Base-by-base conservation (phyloP, 257 asterid species). In the Fraxinus quadrangulata region DNA sequence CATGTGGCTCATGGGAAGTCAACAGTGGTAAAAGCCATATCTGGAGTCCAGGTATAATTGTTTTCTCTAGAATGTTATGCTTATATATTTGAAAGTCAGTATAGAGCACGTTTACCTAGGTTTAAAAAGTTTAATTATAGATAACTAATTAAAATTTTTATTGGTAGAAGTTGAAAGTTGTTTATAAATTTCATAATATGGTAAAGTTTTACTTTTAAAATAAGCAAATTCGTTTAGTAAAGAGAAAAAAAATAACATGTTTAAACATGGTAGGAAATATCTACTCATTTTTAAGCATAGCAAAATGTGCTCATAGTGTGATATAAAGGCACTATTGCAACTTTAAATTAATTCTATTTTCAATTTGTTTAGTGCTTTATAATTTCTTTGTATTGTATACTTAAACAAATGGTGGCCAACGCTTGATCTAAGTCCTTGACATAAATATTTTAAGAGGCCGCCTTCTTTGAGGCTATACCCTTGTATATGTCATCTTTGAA, bases 1-100 rank as follows among this genome's bases (percentile, higher is more conserved):
- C 99, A 95, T 76, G 99, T 95, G 90, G 99, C 99, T 79, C 99
- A 95, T 79, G 99, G 98, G 26, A 94, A 94, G 85, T 94, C 99
- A 19, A 94, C 99, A 33, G 97, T 94, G 73, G 99, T 94, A 63
- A 94, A 94, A 85, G 99, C 97, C 79, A 90, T 94, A 81, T 94
- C 99, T 77, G 97, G 97, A 67, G 97, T 94, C 54, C 99, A 94
- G 97, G 99, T 94, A 83, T 75, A 39, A 45, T 47, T 23, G 6
- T 75, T 28, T 75, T 78, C 4, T 54, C 36, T 83, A 75, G 30
- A 40, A 72, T 63, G 67, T 65, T 34, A 24, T 17, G 72, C 51
- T 23, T 78, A 73, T 28, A 6, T 71, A 54, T 72, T 75, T 67
- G 66, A 78, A 65, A 21, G 42, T 71, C 47, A 5, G 2, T 66